phyloP scores from a whole-genome alignment of 345 rosid genomes.

The Heritiera littoralis region DNA sequence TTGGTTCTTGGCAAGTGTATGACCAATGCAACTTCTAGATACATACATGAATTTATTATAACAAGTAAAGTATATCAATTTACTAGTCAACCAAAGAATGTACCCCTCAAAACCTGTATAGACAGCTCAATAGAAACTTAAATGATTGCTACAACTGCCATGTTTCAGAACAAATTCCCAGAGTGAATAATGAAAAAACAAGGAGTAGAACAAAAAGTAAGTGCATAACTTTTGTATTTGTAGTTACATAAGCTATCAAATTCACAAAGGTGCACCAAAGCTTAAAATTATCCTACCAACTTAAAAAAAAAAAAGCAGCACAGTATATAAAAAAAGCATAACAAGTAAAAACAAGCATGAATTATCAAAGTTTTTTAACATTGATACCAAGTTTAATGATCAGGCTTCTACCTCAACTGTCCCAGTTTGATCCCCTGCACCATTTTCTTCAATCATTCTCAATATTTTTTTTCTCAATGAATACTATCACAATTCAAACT shows the following conservation, averaged over 20 bases:
- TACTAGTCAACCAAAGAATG: not conserved
- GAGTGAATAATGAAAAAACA: not conserved
- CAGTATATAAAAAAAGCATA: not conserved
- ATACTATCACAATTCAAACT: constrained; percentile 70
- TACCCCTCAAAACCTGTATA: not conserved
- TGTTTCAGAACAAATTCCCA: not conserved
- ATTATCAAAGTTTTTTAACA: not conserved
- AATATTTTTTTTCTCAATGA: not conserved
- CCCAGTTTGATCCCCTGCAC: constrained; percentile 10
- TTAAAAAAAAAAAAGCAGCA: constrained; percentile 5
- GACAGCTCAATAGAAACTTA: not conserved
- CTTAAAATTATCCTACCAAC: constrained; percentile 23
- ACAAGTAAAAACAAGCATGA: constrained; percentile 8
- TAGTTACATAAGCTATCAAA: constrained; percentile 38
- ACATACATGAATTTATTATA: not conserved
- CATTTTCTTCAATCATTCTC: constrained; percentile 21
- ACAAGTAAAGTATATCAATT: not conserved
- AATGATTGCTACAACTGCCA: not conserved
- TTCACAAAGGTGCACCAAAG: constrained; percentile 23
- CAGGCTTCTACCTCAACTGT: constrained; percentile 34
- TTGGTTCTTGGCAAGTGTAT: not conserved
- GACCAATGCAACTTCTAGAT: not conserved
- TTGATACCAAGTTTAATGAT: constrained; percentile 15
- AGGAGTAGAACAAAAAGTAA: constrained; percentile 13
- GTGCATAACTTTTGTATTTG: constrained; percentile 18